Conservation (phyloP, 164 flowering plant species). For the Berberis thunbergii region DNA sequence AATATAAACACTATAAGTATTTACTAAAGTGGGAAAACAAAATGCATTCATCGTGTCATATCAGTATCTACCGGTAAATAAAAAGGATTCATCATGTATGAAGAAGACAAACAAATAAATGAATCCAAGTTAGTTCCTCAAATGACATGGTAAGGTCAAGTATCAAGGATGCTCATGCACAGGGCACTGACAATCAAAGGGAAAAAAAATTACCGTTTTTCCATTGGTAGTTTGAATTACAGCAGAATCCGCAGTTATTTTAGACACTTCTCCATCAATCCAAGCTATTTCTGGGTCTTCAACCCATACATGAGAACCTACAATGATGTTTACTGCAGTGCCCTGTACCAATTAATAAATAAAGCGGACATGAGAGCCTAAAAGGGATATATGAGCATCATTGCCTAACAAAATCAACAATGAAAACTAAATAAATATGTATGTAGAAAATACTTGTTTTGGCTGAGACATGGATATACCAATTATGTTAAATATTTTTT, state of each 20-base stretch:
- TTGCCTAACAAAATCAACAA: no score
- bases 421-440: not conserved
- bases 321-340: conserved; percentile 1
- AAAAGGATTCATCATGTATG: no score
- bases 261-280: conserved; percentile 5
- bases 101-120: no score
- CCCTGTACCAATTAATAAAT: not conserved
- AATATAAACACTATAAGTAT: no score
- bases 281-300: conserved; percentile 5
- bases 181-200: not conserved
- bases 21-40: no score
- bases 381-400: not conserved
- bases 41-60: no score
- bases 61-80: no score
- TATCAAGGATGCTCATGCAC: no score
- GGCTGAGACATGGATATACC: not conserved
- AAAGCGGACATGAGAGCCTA: not conserved
- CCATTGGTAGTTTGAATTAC: not conserved
- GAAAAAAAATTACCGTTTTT: not conserved
- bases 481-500: not conserved
- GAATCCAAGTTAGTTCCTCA: no score
- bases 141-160: no score
- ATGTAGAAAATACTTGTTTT: not conserved
- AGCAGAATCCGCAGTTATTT: not conserved
- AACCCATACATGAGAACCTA: conserved; percentile 6